Evolutionary conservation across 2,329 filamentous ascomycete genomes (phyloP).

Genomic region (Xylaria sp.): DNA sequence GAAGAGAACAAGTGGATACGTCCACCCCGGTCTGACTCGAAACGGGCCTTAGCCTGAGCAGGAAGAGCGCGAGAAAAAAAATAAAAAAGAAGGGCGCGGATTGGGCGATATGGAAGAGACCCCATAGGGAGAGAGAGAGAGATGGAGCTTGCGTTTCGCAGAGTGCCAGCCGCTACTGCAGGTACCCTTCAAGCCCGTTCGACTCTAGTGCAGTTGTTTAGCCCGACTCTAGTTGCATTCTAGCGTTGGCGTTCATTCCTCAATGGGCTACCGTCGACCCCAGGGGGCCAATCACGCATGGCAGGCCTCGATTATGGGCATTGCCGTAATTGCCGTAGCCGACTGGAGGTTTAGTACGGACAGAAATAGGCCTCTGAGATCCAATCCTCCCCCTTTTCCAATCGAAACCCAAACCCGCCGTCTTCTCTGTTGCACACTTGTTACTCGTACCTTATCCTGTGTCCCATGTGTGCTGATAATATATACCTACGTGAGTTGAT

Average conservation of each 20-base stretch:
- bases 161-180: conserved; percentile 13
- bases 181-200: conserved; percentile 10
- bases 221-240: too few relatives aligned
- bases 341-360: background rate
- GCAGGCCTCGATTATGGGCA: background rate
- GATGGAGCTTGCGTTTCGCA: background rate
- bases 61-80: conserved; percentile 1
- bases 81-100: background rate
- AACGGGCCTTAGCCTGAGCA: conserved; percentile 3
- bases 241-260: too few relatives aligned
- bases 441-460: too few relatives aligned
- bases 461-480: too few relatives aligned
- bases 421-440: too few relatives aligned
- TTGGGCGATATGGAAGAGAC: background rate
- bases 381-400: too few relatives aligned
- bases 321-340: background rate
- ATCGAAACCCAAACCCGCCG: too few relatives aligned
- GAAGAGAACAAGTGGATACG: background rate
- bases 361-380: background rate
- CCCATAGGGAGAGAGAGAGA: background rate
- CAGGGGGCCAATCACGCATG: conserved; percentile 8
- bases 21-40: conserved; percentile 12
- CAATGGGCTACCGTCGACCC: background rate
- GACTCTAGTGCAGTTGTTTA: background rate
- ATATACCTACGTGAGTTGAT: too few relatives aligned